phyloP scores from a whole-genome alignment of 108 stramenopile species.

The Pseudonitzschia pungens region DNA sequence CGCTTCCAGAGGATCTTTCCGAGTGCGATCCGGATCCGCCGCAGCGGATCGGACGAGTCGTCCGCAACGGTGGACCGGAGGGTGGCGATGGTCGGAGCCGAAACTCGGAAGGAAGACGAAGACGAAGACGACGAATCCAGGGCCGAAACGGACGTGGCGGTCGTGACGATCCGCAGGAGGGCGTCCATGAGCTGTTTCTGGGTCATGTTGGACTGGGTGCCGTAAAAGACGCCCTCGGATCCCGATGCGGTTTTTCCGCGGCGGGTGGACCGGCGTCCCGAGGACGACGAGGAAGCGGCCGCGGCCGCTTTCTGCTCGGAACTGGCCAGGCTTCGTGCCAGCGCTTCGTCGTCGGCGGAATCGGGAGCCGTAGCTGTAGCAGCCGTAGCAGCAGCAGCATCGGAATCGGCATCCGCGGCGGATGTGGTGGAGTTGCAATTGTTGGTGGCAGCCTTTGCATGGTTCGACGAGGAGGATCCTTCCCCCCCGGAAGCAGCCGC shows the following conservation, averaged over 20 bases:
- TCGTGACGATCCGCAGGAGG: conserved; percentile 51
- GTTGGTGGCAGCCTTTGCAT: too few relatives aligned
- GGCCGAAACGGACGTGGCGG: too few relatives aligned
- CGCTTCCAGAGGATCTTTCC: conserved; percentile 71
- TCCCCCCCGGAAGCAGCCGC: not conserved
- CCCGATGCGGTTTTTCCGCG: conserved; percentile 17
- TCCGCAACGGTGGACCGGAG: conserved; percentile 57
- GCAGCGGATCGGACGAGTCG: conserved; percentile 67
- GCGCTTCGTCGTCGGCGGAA: conserved; percentile 30
- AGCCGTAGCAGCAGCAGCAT: not conserved
- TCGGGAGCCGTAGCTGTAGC: not conserved
- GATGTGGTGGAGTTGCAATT: too few relatives aligned
- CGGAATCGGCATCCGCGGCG: not conserved
- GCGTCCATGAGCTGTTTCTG: conserved; percentile 74
- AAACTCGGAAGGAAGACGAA: too few relatives aligned
- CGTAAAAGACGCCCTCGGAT: conserved; percentile 63
- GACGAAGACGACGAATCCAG: too few relatives aligned
- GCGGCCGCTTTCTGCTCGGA: too few relatives aligned
- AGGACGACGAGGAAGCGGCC: not conserved
- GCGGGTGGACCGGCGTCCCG: conserved; percentile 18
- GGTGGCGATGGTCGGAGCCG: conserved; percentile 33
- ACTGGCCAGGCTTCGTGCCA: conserved; percentile 37
- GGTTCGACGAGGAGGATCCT: too few relatives aligned
- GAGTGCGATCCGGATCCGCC: conserved; percentile 60
- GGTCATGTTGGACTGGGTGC: conserved; percentile 63